Evolutionary conservation across 495 filamentous ascomycete genomes (phyloP), one percentile per base, ranked within the genome.

Genomic region (Jackrogersella multiformis): DNA sequence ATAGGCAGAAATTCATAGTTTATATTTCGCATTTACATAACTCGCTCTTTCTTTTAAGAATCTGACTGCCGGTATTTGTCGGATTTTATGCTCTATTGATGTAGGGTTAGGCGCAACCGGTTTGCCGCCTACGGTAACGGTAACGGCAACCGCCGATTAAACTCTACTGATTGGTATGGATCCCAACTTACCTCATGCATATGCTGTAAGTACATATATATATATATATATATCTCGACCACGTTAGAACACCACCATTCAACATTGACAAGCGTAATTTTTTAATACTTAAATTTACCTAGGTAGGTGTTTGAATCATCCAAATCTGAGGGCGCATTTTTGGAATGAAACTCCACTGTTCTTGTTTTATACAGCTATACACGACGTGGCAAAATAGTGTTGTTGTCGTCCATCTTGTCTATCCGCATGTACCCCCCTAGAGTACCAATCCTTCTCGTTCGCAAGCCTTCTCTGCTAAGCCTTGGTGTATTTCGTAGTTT

Each of bases 361-460:
- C 68, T 63, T 56, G 6, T 71, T 71, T 74, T 67, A 66, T 75
- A 75, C 70, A 75, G 58, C 65, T 73, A 55, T 73, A 71, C 70
- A 75, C 46, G 56, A 70, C 46, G 57, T 20, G 55, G 65, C 49
- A 15, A 16, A 64, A 45, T 67, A 52, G 39, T 63, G 34, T 51
- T 48, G 58, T 28, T 28, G 41, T 32, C 54, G 36, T 60, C 59
- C 7, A 30, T 45, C 39, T 62, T 62, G 68, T 66, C 66, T 69
- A 65, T 56, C 13, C 39, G 51, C 8, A 70, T 49, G n/a, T 38
- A 54, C 21, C 26, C 32, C 26, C 48, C 13, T 49, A n/a, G 30
- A 41, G 35, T 63, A 56, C 55, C 32, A 56, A 21, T 57, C 51
- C 57, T 69, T 59, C 18, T 64, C 55, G 51, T 52, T 64, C 36